Percentiles rank a stretch among this genome's conserved stretches.
Conservation (phyloP, 2,329 filamentous ascomycete species). For the Emergomyces africanus region DNA sequence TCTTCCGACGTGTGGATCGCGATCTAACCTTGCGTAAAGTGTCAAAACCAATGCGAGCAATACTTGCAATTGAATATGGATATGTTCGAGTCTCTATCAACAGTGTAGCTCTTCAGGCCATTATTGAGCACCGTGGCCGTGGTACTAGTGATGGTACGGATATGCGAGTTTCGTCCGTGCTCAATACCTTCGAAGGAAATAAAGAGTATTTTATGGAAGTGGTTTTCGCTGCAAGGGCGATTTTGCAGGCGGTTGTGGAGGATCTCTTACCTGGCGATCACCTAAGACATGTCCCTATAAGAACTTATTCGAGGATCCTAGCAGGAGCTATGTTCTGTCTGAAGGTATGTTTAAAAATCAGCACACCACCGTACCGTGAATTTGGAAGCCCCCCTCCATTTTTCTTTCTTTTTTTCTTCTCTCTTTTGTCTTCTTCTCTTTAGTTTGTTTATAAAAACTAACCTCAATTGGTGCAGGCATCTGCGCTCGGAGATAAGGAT, state of each 20-base stretch:
- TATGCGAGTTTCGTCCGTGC: constrained; percentile 10
- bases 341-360: constrained; percentile 26
- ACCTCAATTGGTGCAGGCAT: constrained; percentile 25
- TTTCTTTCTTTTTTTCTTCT: not conserved
- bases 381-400: not conserved
- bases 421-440: too few relatives aligned
- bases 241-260: constrained; percentile 40
- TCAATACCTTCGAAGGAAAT: constrained; percentile 28
- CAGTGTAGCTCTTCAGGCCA: constrained; percentile 42
- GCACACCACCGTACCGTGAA: not conserved
- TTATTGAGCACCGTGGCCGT: constrained; percentile 31
- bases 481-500: constrained; percentile 44
- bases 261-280: constrained; percentile 39
- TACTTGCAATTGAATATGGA: constrained; percentile 42
- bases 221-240: constrained; percentile 40
- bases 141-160: constrained; percentile 5
- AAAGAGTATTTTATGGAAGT: constrained; percentile 43
- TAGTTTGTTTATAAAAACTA: not conserved
- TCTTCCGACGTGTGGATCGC: not conserved
- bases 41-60: constrained; percentile 37
- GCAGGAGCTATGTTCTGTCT: constrained; percentile 45
- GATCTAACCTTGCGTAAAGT: constrained; percentile 37
- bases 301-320: constrained; percentile 46
- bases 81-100: constrained; percentile 34
- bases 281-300: constrained; percentile 42